Percentiles rank a stretch among this genome's conserved stretches.
Conservation (phyloP, 805 yeast species). For the Candida tibetensis region DNA sequence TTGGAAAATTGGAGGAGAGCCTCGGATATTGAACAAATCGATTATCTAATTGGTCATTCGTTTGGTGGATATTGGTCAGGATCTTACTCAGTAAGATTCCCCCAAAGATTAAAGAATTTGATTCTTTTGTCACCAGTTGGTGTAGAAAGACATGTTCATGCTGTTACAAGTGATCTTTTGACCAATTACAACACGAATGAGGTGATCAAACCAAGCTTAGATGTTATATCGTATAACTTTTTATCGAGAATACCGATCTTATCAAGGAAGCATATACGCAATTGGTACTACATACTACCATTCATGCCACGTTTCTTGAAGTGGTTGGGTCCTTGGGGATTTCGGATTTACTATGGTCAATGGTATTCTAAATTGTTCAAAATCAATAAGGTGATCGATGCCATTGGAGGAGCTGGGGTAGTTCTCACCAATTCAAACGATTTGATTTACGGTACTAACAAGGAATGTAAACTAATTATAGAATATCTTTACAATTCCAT, state of each 20-base stretch:
- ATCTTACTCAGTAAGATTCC: constrained; percentile 59
- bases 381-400: constrained; percentile 33
- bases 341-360: constrained; percentile 32
- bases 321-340: constrained; percentile 44
- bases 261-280: constrained; percentile 24
- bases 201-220: constrained; percentile 34
- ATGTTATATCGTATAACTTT: constrained; percentile 45
- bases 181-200: constrained; percentile 4
- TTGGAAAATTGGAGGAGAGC: constrained; percentile 63
- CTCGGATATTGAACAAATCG: constrained; percentile 49
- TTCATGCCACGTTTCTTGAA: constrained; percentile 50
- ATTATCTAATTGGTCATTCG: constrained; percentile 71
- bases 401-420: constrained; percentile 28
- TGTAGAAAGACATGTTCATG: constrained; percentile 64
- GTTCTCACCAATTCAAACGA: constrained; percentile 27
- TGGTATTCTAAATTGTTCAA: constrained; percentile 42
- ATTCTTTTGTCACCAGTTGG: constrained; percentile 76
- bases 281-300: constrained; percentile 41
- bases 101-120: constrained; percentile 50
- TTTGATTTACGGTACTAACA: constrained; percentile 36
- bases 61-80: constrained; percentile 74
- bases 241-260: constrained; percentile 47
- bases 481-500: constrained; percentile 43
- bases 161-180: constrained; percentile 45
- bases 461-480: constrained; percentile 33